Evolutionary conservation across 257 asterid species (phyloP).

Genomic region (Solanum virginianum): DNA sequence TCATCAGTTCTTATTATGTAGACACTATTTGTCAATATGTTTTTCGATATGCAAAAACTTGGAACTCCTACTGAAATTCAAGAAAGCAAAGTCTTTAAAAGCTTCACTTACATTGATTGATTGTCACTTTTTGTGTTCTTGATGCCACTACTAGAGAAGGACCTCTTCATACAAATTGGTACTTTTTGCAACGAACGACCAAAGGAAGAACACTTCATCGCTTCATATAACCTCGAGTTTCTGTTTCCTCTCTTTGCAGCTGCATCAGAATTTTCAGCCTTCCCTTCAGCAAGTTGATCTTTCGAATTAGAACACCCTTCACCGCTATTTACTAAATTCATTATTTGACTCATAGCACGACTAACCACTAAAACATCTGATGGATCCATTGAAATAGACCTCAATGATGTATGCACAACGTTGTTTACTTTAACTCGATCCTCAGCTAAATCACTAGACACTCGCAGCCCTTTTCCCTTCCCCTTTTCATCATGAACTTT

Average conservation of each 20-base stretch:
- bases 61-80: background rate
- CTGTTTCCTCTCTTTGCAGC: conserved; percentile 1
- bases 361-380: conserved; percentile 11
- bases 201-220: conserved; percentile 33
- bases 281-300: background rate
- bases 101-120: background rate
- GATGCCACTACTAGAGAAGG: conserved; percentile 38
- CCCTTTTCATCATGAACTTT: background rate
- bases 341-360: background rate
- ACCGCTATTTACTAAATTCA: conserved; percentile 1
- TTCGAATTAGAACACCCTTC: conserved; percentile 24
- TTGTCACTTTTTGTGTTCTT: conserved; percentile 1
- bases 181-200: conserved; percentile 29
- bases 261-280: background rate
- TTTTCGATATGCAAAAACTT: background rate
- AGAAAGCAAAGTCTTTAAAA: background rate
- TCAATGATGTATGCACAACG: conserved; percentile 26
- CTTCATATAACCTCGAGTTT: conserved; percentile 18
- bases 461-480: conserved; percentile 7
- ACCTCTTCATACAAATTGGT: conserved; percentile 42
- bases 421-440: conserved; percentile 12
- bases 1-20: background rate
- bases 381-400: conserved; percentile 53
- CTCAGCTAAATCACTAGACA: conserved; percentile 33
- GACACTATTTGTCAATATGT: background rate